Evolutionary conservation across 2,329 filamentous ascomycete genomes (phyloP).

Genomic region (Coniochaeta sp.): DNA sequence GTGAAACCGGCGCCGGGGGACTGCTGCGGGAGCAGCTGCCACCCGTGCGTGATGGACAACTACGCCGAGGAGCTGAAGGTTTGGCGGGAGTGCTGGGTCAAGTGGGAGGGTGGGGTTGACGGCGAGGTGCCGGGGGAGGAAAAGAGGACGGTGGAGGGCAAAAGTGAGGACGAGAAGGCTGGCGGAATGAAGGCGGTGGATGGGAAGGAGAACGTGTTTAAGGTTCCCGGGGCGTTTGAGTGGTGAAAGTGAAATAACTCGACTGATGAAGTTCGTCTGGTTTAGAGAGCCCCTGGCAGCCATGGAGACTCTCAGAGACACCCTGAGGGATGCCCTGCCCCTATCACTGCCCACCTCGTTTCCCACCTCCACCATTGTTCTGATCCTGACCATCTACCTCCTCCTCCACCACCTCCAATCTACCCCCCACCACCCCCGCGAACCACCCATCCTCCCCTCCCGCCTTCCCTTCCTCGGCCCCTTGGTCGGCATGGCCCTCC

Average conservation of each 20-base stretch:
- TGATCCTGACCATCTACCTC: slow-evolving; percentile 14
- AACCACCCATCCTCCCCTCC: slow-evolving; percentile 31
- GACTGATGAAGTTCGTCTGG: too few species aligned
- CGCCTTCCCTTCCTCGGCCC: slow-evolving; percentile 34
- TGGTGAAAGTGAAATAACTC: too few species aligned
- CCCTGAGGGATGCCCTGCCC: too few species aligned
- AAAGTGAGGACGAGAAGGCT: too few species aligned
- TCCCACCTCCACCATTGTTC: background rate
- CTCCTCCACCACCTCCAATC: slow-evolving; percentile 18
- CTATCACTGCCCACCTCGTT: background rate
- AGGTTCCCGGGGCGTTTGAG: background rate
- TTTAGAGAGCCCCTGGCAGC: too few species aligned
- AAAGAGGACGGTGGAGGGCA: too few species aligned
- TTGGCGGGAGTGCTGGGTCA: background rate
- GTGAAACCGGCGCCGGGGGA: background rate
- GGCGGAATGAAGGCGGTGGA: background rate
- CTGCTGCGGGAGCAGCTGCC: background rate
- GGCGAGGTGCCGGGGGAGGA: too few species aligned
- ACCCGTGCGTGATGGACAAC: background rate
- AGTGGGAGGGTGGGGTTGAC: background rate
- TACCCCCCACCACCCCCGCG: slow-evolving; percentile 20
- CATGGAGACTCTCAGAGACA: background rate
- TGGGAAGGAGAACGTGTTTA: background rate
- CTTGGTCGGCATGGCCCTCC: slow-evolving; percentile 30
- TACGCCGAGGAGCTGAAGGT: background rate